Evolutionary conservation across 2,329 filamentous ascomycete genomes (phyloP).

Genomic region (Neopestalotiopsis rosae): DNA sequence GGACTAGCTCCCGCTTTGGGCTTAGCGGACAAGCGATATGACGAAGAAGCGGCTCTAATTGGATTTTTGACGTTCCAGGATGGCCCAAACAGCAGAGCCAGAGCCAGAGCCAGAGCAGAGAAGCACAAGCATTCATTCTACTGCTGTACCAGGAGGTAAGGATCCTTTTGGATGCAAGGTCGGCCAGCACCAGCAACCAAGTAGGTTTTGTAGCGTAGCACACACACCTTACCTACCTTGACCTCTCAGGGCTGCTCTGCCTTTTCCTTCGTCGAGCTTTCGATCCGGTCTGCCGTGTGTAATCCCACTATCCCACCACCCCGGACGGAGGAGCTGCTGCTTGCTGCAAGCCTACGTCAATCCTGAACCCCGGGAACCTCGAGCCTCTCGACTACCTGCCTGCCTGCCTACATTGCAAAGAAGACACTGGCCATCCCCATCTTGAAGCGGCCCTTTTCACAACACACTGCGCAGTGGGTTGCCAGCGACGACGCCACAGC

Average conservation of each 20-base stretch:
- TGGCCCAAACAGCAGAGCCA: background rate
- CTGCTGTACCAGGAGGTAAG: background rate
- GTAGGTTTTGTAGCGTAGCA: background rate
- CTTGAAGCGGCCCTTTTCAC: background rate
- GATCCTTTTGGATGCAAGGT: background rate
- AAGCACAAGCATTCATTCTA: too few relatives aligned
- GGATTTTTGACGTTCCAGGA: constrained; percentile 10
- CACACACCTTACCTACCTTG: background rate
- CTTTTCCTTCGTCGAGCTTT: background rate
- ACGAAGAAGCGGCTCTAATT: constrained; percentile 10
- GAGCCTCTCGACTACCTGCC: background rate
- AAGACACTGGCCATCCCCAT: background rate
- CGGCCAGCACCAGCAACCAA: background rate
- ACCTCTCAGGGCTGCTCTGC: background rate
- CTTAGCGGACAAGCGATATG: constrained; percentile 14
- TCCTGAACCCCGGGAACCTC: background rate
- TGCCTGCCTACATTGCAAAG: background rate
- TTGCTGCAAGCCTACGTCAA: constrained; percentile 17
- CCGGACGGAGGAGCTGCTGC: background rate
- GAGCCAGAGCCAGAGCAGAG: too few relatives aligned
- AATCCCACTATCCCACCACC: background rate
- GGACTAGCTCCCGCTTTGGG: constrained; percentile 12
- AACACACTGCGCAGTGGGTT: background rate
- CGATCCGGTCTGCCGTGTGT: background rate
- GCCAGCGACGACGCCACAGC: background rate